Conservation (phyloP, 78 protist species). For the Dictyostelium discoideum region DNA sequence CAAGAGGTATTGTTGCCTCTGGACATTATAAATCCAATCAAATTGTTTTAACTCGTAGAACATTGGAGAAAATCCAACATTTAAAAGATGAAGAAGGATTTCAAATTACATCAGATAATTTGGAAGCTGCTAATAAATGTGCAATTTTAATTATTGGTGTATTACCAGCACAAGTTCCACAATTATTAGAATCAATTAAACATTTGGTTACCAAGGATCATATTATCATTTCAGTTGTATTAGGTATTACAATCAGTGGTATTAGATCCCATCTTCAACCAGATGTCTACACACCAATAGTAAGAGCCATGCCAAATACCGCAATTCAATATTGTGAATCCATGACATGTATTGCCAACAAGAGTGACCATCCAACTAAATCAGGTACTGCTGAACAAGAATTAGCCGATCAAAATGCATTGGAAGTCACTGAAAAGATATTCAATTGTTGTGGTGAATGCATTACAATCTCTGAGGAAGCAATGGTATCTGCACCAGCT, state of each 20-base stretch:
- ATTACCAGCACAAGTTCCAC: constrained; percentile 60
- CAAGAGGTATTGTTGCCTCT: constrained; percentile 60
- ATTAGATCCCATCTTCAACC: background rate
- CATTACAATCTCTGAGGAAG: background rate
- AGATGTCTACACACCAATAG: background rate
- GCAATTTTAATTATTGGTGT: constrained; percentile 43
- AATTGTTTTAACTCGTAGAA: constrained; percentile 28
- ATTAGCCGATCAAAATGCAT: background rate
- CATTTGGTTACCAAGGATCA: constrained; percentile 24
- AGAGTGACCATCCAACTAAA: background rate
- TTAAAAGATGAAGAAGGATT: constrained; percentile 15
- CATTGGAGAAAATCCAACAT: background rate
- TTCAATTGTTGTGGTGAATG: constrained; percentile 41
- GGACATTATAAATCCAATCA: background rate
- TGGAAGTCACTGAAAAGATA: constrained; percentile 19
- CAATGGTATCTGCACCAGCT: background rate
- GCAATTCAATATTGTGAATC: constrained; percentile 78
- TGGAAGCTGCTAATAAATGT: constrained; percentile 28
- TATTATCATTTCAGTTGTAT: constrained; percentile 44
- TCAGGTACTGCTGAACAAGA: background rate
- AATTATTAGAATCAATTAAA: background rate
- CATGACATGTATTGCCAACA: constrained; percentile 76
- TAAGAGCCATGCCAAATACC: constrained; percentile 84
- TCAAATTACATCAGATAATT: constrained; percentile 9
- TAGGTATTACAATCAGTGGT: constrained; percentile 27